Evolutionary conservation across 345 rosid genomes (phyloP).

Genomic region (Adansonia digitata): DNA sequence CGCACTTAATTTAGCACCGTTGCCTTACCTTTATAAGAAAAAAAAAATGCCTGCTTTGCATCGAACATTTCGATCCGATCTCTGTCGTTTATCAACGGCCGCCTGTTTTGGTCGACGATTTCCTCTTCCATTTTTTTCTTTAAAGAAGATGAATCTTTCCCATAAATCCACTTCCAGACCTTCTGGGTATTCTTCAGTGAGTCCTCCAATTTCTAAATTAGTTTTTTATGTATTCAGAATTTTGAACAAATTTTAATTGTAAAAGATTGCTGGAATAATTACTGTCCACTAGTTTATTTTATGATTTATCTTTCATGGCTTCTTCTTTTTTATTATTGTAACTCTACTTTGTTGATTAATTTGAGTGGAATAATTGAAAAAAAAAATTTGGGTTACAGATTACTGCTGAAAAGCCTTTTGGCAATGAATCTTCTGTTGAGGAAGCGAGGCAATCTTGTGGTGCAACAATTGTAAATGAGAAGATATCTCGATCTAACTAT

Average conservation of each 20-base stretch:
- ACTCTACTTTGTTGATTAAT: background rate
- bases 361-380: background rate
- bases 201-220: background rate
- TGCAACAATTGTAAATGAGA: background rate
- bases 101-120: conserved; percentile 4
- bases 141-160: conserved; percentile 3
- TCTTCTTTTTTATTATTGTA: background rate
- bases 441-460: background rate
- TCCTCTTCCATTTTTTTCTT: background rate
- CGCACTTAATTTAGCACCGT: background rate
- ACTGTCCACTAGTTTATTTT: background rate
- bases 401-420: background rate
- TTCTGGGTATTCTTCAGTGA: background rate
- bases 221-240: background rate
- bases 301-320: background rate
- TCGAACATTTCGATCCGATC: background rate
- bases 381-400: background rate
- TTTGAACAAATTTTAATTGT: background rate
- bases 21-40: background rate
- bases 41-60: background rate
- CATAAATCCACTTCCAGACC: background rate
- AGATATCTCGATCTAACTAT: background rate
- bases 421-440: background rate
- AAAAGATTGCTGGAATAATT: background rate
- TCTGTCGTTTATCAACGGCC: background rate